Percentiles rank a stretch among this genome's conserved stretches.
Evolutionary conservation across 176 grass and related monocot genomes (phyloP).

Genomic region (Pharus latifolius): DNA sequence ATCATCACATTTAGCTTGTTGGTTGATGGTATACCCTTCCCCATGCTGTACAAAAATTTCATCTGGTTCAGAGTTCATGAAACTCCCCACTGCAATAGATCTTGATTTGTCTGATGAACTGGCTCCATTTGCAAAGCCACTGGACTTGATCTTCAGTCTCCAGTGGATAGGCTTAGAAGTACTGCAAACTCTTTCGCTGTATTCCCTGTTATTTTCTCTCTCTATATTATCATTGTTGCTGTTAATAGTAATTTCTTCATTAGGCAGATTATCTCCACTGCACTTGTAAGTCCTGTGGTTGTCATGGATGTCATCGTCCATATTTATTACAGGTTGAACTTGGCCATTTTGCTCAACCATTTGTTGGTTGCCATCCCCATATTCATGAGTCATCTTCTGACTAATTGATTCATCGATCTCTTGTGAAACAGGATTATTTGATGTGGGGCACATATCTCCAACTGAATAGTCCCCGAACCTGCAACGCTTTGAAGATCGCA

Average conservation of each 20-base stretch:
- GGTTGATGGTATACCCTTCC: conserved; percentile 33
- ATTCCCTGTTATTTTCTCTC: conserved; percentile 13
- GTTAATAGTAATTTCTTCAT: conserved; percentile 13
- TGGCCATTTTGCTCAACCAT: conserved; percentile 13
- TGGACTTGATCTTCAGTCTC: conserved; percentile 64
- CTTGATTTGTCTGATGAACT: conserved; percentile 35
- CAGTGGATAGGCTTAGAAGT: conserved; percentile 28
- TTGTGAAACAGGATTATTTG: conserved; percentile 22
- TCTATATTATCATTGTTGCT: conserved; percentile 1
- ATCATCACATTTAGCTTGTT: conserved; percentile 19
- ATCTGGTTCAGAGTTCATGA: neutral
- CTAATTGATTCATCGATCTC: conserved; percentile 4
- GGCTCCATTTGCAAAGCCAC: conserved; percentile 33
- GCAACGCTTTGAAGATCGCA: conserved; percentile 60
- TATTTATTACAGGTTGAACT: conserved; percentile 14
- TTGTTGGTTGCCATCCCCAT: conserved; percentile 8
- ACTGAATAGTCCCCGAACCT: conserved; percentile 26
- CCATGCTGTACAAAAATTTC: conserved; percentile 23
- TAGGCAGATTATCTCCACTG: neutral
- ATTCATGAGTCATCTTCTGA: conserved; percentile 23
- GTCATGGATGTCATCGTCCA: conserved; percentile 25
- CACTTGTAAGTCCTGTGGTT: neutral
- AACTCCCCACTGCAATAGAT: conserved; percentile 9
- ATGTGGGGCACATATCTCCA: conserved; percentile 19
- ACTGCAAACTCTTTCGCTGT: conserved; percentile 5